phyloP scores from a whole-genome alignment of 2,329 filamentous ascomycete genomes.

The Penicillium sp. region DNA sequence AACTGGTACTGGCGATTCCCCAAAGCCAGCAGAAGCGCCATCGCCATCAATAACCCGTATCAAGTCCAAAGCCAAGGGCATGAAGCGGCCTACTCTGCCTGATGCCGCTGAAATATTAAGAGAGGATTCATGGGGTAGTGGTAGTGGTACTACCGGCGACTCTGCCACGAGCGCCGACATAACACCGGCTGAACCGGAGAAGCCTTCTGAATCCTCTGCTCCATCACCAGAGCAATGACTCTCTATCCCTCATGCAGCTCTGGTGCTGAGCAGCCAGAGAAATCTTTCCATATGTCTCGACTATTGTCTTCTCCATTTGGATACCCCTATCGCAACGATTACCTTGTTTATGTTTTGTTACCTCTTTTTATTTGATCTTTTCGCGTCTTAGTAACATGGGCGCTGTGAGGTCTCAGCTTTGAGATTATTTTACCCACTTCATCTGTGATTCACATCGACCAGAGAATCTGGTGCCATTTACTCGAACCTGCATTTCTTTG shows the following conservation, averaged over 20 bases:
- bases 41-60: constrained; percentile 16
- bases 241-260: background rate
- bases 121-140: constrained; percentile 33
- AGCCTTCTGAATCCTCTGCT: background rate
- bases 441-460: background rate
- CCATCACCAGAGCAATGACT: constrained; percentile 2
- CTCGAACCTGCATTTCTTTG: background rate
- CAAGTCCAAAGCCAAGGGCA: constrained; percentile 14
- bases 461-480: background rate
- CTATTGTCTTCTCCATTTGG: constrained; percentile 26
- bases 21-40: constrained; percentile 3
- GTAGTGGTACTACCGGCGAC: constrained; percentile 29
- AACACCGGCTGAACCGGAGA: constrained; percentile 4
- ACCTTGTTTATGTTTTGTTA: constrained; percentile 4
- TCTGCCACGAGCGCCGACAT: constrained; percentile 23
- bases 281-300: constrained; percentile 23
- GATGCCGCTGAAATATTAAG: constrained; percentile 17
- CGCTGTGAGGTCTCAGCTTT: background rate
- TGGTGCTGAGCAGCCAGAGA: background rate
- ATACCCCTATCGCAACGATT: constrained; percentile 34
- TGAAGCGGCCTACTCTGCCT: constrained; percentile 11
- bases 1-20: constrained; percentile 14
- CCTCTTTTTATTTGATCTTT: constrained; percentile 4
- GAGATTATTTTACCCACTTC: background rate
- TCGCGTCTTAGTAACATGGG: constrained; percentile 2